These are phyloP conservation scores for Trichoderma aggressivum DNA, from an alignment of 2,329 filamentous ascomycete species.

Conservation along the genomic window DNA sequence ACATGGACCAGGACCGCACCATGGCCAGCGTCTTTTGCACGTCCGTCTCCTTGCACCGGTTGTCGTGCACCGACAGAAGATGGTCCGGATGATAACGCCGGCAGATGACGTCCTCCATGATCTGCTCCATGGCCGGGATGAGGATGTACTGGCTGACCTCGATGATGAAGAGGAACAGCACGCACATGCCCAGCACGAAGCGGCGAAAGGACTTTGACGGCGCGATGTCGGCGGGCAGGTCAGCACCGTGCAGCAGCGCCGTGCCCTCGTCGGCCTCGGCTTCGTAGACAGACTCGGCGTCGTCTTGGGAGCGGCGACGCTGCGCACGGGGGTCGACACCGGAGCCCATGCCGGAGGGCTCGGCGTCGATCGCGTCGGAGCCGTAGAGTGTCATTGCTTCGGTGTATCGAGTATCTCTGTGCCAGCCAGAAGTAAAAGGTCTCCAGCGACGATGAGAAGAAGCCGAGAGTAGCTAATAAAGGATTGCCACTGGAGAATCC, in stretches of 20 bases:
- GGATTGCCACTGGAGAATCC: background rate
- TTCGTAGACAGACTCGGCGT: background rate
- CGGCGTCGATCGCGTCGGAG: background rate
- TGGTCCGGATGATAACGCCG: slow-evolving; percentile 44
- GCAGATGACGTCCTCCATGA: slow-evolving; percentile 55
- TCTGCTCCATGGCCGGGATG: slow-evolving; percentile 44
- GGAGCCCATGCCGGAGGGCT: background rate
- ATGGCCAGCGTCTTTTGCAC: slow-evolving; percentile 53
- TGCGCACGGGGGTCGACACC: background rate
- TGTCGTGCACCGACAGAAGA: slow-evolving; percentile 35
- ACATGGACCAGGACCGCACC: slow-evolving; percentile 45
- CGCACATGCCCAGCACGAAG: slow-evolving; percentile 32
- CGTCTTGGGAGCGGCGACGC: background rate
- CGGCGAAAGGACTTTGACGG: slow-evolving; percentile 29
- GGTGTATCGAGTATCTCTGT: background rate
- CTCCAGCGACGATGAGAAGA: background rate
- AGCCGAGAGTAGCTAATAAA: background rate
- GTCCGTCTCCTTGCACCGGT: slow-evolving; percentile 45
- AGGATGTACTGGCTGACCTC: slow-evolving; percentile 40
- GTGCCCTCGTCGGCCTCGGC: slow-evolving; percentile 21
- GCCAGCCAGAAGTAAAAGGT: background rate
- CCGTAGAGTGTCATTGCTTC: slow-evolving; percentile 2
- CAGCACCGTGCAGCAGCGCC: slow-evolving; percentile 23
- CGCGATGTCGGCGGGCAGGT: slow-evolving; percentile 21
- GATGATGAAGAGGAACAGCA: slow-evolving; percentile 41